Evolutionary conservation across 768 basidiomycete genomes (phyloP).

Genomic region (Termitomyces sp.): DNA sequence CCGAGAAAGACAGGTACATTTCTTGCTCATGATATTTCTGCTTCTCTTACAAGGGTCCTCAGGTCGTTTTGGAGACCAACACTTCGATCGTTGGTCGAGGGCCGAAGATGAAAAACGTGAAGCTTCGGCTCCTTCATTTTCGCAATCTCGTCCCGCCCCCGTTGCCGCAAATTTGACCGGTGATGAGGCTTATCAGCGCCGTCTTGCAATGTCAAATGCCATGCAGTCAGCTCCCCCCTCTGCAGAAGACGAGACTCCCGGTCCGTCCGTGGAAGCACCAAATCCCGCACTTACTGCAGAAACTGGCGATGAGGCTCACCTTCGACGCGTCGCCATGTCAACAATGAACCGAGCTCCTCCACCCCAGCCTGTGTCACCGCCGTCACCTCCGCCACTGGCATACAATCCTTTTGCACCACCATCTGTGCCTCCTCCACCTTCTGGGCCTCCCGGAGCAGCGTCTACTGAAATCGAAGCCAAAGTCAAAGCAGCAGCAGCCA

Average conservation of each 20-base stretch:
- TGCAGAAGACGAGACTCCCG: slow-evolving; percentile 22
- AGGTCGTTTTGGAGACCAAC: slow-evolving; percentile 50
- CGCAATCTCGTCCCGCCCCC: slow-evolving; percentile 29
- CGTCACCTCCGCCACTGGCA: slow-evolving; percentile 52
- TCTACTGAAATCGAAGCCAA: slow-evolving; percentile 56
- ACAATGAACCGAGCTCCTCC: slow-evolving; percentile 23
- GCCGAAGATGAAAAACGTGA: slow-evolving; percentile 42
- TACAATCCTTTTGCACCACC: slow-evolving; percentile 73
- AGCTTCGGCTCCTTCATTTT: not conserved
- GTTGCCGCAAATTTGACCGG: slow-evolving; percentile 53
- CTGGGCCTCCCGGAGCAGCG: slow-evolving; percentile 31
- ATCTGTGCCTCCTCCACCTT: slow-evolving; percentile 50
- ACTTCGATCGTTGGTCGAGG: slow-evolving; percentile 49
- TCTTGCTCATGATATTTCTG: not conserved
- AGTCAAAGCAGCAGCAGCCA: slow-evolving; percentile 75
- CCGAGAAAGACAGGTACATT: slow-evolving; percentile 65
- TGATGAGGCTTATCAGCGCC: slow-evolving; percentile 78
- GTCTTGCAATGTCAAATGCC: slow-evolving; percentile 61
- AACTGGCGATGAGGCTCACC: slow-evolving; percentile 68
- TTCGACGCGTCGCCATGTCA: slow-evolving; percentile 58
- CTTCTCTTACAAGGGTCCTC: slow-evolving; percentile 4
- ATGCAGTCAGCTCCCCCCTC: slow-evolving; percentile 23
- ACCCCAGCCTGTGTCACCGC: slow-evolving; percentile 25
- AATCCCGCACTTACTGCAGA: slow-evolving; percentile 24
- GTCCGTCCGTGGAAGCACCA: slow-evolving; percentile 11